Conservation (phyloP, 31 red algal genomes). For the Asparagopsis taxiformis region DNA sequence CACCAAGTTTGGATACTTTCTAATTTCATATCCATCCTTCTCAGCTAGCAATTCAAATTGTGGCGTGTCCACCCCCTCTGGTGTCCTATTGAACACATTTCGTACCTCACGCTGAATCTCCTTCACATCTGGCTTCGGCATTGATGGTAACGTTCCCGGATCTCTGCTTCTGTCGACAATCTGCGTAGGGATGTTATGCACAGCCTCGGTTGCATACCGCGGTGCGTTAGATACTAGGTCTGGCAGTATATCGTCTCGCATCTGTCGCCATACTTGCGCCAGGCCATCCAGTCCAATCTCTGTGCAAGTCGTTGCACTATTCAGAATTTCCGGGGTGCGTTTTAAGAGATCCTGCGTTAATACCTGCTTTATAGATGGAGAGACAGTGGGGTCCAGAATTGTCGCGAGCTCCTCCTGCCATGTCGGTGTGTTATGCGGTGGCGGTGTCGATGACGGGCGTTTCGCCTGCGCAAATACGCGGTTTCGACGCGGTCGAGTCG, state of each 20-base stretch:
- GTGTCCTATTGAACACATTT: conserved; percentile 58
- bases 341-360: conserved; percentile 44
- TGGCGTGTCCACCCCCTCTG: conserved; percentile 50
- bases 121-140: conserved; percentile 26
- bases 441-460: background rate
- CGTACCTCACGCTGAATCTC: conserved; percentile 50
- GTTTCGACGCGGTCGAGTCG: background rate
- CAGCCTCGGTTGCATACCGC: conserved; percentile 31
- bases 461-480: background rate
- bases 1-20: conserved; percentile 43
- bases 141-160: conserved; percentile 2
- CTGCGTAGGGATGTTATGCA: conserved; percentile 19
- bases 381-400: conserved; percentile 38
- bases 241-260: conserved; percentile 40
- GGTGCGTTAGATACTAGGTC: conserved; percentile 47
- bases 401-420: conserved; percentile 51
- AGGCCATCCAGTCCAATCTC: conserved; percentile 21
- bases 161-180: conserved; percentile 4
- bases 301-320: conserved; percentile 3
- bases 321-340: conserved; percentile 53
- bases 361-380: conserved; percentile 32
- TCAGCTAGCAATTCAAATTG: conserved; percentile 21
- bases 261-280: conserved; percentile 36
- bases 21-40: conserved; percentile 46
- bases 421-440: conserved; percentile 13